Percentiles rank a stretch among this genome's conserved stretches.
Conservation (phyloP, 352 stramenopile genomes). For the Phytophthora ohioensis region DNA sequence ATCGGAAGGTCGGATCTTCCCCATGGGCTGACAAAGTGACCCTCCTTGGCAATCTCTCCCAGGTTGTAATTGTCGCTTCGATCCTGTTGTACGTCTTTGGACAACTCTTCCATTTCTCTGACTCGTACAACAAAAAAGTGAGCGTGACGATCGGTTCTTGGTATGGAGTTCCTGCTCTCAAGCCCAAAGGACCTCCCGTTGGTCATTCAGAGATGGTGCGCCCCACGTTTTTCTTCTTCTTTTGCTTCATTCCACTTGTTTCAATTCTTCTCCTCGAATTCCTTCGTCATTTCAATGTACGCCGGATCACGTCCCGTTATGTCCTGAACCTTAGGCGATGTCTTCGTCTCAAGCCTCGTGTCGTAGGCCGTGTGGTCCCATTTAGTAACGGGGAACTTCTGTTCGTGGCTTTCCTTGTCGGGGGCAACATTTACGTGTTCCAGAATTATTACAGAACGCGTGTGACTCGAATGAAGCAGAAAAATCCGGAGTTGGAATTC, state of each 20-base stretch:
- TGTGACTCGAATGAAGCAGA: constrained; percentile 8
- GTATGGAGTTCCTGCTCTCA: constrained; percentile 38
- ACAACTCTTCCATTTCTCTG: constrained; percentile 35
- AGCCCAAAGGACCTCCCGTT: constrained; percentile 12
- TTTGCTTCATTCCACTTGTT: constrained; percentile 46
- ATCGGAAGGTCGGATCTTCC: neutral
- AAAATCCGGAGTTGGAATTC: constrained; percentile 20
- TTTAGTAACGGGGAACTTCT: constrained; percentile 45
- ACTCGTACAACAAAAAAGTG: constrained; percentile 22
- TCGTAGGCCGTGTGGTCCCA: constrained; percentile 38
- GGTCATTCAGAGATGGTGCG: constrained; percentile 59
- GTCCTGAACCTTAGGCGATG: constrained; percentile 34
- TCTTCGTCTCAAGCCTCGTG: constrained; percentile 51
- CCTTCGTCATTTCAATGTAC: constrained; percentile 46
- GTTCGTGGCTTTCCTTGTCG: constrained; percentile 32
- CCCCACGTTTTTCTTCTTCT: constrained; percentile 61
- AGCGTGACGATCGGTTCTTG: constrained; percentile 29
- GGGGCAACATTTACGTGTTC: constrained; percentile 49
- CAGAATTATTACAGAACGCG: constrained; percentile 23
- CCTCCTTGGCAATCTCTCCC: constrained; percentile 1
- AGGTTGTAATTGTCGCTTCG: constrained; percentile 35
- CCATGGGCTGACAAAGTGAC: neutral
- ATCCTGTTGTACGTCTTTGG: constrained; percentile 43
- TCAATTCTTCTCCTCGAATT: constrained; percentile 51
- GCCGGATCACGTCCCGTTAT: constrained; percentile 37